Evolutionary conservation across 805 yeast species (phyloP), one percentile per base, ranked within the genome.

Genomic region (Kuraishia hungarica): DNA sequence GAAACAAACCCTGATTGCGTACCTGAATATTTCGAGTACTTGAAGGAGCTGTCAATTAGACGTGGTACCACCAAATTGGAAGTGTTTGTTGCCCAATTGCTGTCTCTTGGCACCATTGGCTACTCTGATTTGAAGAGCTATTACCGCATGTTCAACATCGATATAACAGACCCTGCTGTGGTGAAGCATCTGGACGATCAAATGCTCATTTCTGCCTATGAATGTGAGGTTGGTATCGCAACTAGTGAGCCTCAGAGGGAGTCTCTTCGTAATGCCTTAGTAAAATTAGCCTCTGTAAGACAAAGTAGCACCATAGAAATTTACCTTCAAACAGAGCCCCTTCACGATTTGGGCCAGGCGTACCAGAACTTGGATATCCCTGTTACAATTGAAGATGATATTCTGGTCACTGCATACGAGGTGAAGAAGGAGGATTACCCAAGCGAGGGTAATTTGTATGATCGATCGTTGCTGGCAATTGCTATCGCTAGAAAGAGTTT

Each of bases 381-480:
- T 54, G 73, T 75, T 0, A 68, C 74, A 0, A 81, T 83, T 15
- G 86, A 80, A 56, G 89, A 85, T 63, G 94, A 88, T 58, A 82
- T 87, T 50, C 79, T 89, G 2, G 75, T 83, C 28, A 86, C 96
- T 0, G 92, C 96, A 0, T 87, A 81, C 62, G 84, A 86, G 56
- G 74, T 86, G 49, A 83, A 83, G 57, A 63, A 77, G 1, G 79
- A 80, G 48, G 96, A 88, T 52, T 58, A 63, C 0, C 74, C 73
- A 1, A 73, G 76, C 54, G 63, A 78, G 53, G 72, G 69, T 46
- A 59, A 80, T 35, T 57, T 64, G 52, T 68, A 74, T 54, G 78
- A 81, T 51, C 75, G 85, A 56, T 83, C 91, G 0, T 68, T 88
- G 50, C 70, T 82, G 24, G 79, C 91, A 0, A 74, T 88, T 39